Base-by-base conservation (phyloP, 768 basidiomycete species). In the Trametes cubensis region DNA sequence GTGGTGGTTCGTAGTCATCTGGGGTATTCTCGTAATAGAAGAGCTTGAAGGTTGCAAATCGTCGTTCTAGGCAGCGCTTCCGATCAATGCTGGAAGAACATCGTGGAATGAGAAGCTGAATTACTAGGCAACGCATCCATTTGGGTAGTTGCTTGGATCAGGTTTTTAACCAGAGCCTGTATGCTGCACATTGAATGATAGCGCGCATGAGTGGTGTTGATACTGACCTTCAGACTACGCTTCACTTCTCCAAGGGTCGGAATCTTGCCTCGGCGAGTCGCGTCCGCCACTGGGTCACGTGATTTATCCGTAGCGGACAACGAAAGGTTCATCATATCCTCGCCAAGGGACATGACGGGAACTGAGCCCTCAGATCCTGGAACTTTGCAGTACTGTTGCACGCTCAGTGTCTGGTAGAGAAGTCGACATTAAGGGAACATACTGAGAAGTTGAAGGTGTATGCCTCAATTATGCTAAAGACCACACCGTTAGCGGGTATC, bases 391-490 rank as follows among this genome's bases (percentile, higher is more conserved):
- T 94, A 94, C 92, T 94, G 53, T 41, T 45, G 20, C 17, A 50
- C 39, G 51, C 17, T 49, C 14, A 28, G 4, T 14, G 15, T 13
- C 25, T 15, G 25, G 23, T 15, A 26, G 26, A 30, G 48, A 4
- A 5, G 13, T 2, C 13, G 10, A 26, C 23, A 7, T 15, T 13
- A 49, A 49, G 38, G 39, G 39, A 26, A 59, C 76, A 63, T 66
- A 89, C 90, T 66, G 86, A 82, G 69, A 94, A 92, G 69, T 92
- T 90, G 76, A 94, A 94, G 0, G 90, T 93, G 69, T 93, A 94
- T 15, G 93, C 88, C 72, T 94, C 92, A 23, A 94, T 81, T 58
- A 94, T 89, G 74, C 92, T 94, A 65, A 4, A 28, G 4, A 7
- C 8, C 48, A 49, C 7, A 44, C 17, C 17, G n/a, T 46, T 21